phyloP scores from a whole-genome alignment of 495 filamentous ascomycete genomes.

The Copromyces sp. region DNA sequence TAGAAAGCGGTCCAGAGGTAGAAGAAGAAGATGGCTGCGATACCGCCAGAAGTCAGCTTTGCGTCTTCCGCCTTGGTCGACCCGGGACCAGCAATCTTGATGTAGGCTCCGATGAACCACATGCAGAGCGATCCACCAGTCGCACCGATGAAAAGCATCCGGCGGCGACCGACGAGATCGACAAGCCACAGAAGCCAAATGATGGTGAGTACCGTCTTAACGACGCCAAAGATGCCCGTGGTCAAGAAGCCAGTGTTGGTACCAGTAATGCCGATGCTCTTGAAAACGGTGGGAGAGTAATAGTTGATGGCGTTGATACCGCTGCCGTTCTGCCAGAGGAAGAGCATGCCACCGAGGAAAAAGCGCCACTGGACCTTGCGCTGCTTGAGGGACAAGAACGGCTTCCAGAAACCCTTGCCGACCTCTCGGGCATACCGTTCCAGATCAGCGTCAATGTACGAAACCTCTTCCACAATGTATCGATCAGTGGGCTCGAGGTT shows the following conservation, averaged over 20 bases:
- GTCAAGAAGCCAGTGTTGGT: constrained; percentile 40
- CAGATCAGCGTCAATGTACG: constrained; percentile 48
- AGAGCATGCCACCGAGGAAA: constrained; percentile 54
- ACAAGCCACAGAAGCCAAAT: constrained; percentile 48
- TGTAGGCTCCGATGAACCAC: constrained; percentile 47
- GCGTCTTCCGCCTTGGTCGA: constrained; percentile 13
- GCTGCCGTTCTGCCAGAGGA: constrained; percentile 56
- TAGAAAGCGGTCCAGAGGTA: constrained; percentile 74
- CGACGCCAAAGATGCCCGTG: constrained; percentile 42
- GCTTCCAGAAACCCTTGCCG: constrained; percentile 57
- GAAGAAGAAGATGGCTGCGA: constrained; percentile 68
- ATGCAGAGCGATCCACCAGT: constrained; percentile 45
- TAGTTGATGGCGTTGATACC: constrained; percentile 65
- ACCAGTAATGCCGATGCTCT: constrained; percentile 44
- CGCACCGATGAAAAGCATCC: constrained; percentile 46
- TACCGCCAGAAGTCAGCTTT: constrained; percentile 44
- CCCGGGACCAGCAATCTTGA: constrained; percentile 42
- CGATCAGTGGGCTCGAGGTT: constrained; percentile 46
- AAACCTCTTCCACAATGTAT: constrained; percentile 58
- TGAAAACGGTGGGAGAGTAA: constrained; percentile 52
- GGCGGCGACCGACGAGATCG: constrained; percentile 41
- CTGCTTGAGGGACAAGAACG: constrained; percentile 46
- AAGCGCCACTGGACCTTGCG: constrained; percentile 49
- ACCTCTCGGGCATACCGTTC: constrained; percentile 46
- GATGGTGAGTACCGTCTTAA: constrained; percentile 51